Conservation (phyloP, 345 rosid species). For the Brassica cretica region DNA sequence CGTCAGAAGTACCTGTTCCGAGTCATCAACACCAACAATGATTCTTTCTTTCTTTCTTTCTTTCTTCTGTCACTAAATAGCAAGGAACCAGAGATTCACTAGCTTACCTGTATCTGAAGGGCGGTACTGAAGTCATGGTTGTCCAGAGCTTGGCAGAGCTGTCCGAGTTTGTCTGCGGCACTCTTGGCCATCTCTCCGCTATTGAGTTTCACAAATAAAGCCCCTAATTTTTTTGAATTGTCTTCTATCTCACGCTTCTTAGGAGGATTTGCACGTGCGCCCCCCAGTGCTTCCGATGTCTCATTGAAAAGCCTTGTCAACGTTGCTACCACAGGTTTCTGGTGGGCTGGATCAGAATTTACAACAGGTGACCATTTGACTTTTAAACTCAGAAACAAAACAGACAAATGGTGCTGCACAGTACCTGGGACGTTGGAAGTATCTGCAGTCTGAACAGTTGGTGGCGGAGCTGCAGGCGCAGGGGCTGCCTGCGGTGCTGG, state of each 20-base stretch:
- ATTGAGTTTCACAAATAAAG: conserved; percentile 87
- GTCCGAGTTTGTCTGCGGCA: conserved; percentile 86
- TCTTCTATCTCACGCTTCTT: conserved; percentile 97
- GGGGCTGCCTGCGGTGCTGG: conserved; percentile 60
- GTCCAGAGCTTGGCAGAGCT: conserved; percentile 94
- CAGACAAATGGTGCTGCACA: conserved; percentile 25
- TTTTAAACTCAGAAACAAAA: not conserved
- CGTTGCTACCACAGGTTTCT: conserved; percentile 68
- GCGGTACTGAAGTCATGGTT: conserved; percentile 70
- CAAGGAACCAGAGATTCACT: conserved; percentile 3
- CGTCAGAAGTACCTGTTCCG: conserved; percentile 75
- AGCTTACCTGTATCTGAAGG: conserved; percentile 82
- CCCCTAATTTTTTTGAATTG: conserved; percentile 87
- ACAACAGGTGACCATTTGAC: conserved; percentile 4
- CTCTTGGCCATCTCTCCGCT: conserved; percentile 83
- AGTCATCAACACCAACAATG: not conserved
- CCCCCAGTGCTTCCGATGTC: conserved; percentile 95
- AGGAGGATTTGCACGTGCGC: conserved; percentile 83
- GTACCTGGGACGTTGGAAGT: conserved; percentile 87
- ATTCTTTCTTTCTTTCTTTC: not conserved
- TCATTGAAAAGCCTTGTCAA: conserved; percentile 89
- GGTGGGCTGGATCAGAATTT: conserved; percentile 58
- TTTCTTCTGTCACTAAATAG: not conserved
- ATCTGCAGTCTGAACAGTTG: conserved; percentile 91
- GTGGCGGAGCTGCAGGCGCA: conserved; percentile 71